These are phyloP conservation scores for Penicillium canariense DNA, from an alignment of 495 filamentous ascomycete genomes.

Conservation along the genomic window DNA sequence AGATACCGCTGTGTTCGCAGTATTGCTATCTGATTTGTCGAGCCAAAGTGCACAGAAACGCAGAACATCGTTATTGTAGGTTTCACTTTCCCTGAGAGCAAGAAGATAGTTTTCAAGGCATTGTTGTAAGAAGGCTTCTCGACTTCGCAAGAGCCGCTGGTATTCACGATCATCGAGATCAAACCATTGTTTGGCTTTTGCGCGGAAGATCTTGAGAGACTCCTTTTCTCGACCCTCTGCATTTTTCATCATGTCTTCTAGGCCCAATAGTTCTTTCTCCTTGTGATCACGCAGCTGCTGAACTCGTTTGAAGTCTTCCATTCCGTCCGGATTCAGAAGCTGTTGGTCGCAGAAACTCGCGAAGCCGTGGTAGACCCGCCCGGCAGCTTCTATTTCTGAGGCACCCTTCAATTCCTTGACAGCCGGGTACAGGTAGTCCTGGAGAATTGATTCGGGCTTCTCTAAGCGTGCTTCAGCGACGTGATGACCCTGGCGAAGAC, in stretches of 20 bases:
- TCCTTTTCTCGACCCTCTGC: conserved; percentile 52
- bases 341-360: conserved; percentile 94
- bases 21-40: conserved; percentile 67
- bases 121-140: conserved; percentile 76
- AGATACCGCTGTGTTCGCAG: conserved; percentile 73
- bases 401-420: conserved; percentile 75
- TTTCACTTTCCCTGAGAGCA: conserved; percentile 76
- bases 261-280: conserved; percentile 67
- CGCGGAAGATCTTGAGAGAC: conserved; percentile 40
- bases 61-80: conserved; percentile 83
- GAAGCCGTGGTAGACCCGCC: conserved; percentile 90
- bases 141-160: conserved; percentile 66
- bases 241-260: conserved; percentile 55
- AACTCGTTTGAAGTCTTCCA: conserved; percentile 82
- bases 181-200: conserved; percentile 83
- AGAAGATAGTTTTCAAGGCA: conserved; percentile 95
- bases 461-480: conserved; percentile 91
- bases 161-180: conserved; percentile 85
- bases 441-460: conserved; percentile 85
- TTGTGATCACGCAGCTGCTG: conserved; percentile 78
- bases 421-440: conserved; percentile 76
- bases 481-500: conserved; percentile 60
- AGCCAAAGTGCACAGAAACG: conserved; percentile 97
- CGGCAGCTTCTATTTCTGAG: conserved; percentile 68
- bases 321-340: conserved; percentile 74